These are phyloP conservation scores for Parathielavia appendiculata DNA, from an alignment of 495 filamentous ascomycete species.

Conservation along the genomic window DNA sequence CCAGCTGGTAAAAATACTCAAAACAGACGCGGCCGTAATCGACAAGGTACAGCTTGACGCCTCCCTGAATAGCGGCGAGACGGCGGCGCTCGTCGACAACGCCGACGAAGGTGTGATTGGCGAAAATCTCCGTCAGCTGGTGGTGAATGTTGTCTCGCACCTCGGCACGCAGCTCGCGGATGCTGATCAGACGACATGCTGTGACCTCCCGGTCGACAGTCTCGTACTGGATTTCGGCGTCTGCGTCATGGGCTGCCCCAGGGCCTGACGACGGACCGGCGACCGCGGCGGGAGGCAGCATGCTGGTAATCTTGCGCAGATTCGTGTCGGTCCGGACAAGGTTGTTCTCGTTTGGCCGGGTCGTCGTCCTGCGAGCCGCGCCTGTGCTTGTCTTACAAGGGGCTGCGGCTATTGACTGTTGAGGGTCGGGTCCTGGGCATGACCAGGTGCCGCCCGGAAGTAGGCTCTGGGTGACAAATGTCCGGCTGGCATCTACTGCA, in stretches of 20 bases:
- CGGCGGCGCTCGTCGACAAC: constrained; percentile 83
- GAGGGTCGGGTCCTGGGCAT: constrained; percentile 28
- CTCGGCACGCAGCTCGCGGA: constrained; percentile 73
- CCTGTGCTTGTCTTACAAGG: constrained; percentile 40
- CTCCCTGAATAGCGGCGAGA: constrained; percentile 85
- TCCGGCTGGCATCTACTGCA: constrained; percentile 88
- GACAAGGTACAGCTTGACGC: constrained; percentile 86
- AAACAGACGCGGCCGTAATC: constrained; percentile 86
- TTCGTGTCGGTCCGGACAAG: constrained; percentile 88
- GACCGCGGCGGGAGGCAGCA: constrained; percentile 58
- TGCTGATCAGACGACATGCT: constrained; percentile 63
- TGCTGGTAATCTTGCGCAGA: constrained; percentile 90
- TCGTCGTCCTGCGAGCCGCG: constrained; percentile 32
- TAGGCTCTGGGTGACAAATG: constrained; percentile 88
- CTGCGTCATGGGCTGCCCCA: not conserved
- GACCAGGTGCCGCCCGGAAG: constrained; percentile 59
- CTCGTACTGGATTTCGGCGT: constrained; percentile 54
- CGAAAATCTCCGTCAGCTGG: constrained; percentile 81
- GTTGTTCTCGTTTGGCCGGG: constrained; percentile 77
- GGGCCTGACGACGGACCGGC: not conserved
- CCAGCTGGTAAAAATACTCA: constrained; percentile 96
- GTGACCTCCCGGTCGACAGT: constrained; percentile 62
- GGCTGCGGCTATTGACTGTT: constrained; percentile 28
- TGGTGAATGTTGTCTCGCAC: constrained; percentile 86
- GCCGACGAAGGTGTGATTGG: constrained; percentile 88